A percentile compares a stretch with the other conserved stretches of the same genome.
Conservation (phyloP, 2,329 filamentous ascomycete genomes). For the Monosporascus sp. region DNA sequence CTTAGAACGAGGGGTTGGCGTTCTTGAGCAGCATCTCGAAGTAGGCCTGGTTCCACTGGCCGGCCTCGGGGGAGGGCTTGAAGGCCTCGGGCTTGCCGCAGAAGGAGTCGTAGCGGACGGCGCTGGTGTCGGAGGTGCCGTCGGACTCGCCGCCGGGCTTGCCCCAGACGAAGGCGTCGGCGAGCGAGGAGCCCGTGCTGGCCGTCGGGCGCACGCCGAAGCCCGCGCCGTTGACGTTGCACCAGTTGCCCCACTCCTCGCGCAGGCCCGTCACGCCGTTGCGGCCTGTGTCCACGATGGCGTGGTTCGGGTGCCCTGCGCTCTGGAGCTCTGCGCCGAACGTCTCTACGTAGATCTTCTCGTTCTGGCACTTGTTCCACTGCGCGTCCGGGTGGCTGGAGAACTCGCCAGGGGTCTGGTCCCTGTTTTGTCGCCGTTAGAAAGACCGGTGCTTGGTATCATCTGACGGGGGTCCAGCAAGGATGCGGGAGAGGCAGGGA, state of each 20-base stretch:
- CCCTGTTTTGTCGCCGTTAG: conserved; percentile 9
- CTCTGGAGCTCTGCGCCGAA: conserved; percentile 59
- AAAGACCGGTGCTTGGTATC: too few species aligned
- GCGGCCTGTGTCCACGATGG: conserved; percentile 29
- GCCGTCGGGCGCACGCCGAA: conserved; percentile 53
- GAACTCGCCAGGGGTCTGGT: conserved; percentile 27
- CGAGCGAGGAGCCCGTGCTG: conserved; percentile 45
- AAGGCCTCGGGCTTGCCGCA: conserved; percentile 52
- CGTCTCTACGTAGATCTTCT: conserved; percentile 54
- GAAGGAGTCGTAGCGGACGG: conserved; percentile 45
- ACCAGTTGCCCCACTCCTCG: conserved; percentile 54
- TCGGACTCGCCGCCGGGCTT: conserved; percentile 53
- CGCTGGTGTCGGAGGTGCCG: conserved; percentile 33
- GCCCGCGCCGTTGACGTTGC: conserved; percentile 53
- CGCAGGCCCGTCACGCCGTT: conserved; percentile 44
- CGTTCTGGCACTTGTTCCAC: conserved; percentile 49
- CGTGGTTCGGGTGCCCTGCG: conserved; percentile 37
- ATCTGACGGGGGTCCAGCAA: too few species aligned
- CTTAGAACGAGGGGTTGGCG: conserved; percentile 44
- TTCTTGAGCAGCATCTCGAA: conserved; percentile 53
- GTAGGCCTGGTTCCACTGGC: conserved; percentile 62
- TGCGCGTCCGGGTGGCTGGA: conserved; percentile 29
- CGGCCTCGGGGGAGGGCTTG: conserved; percentile 65
- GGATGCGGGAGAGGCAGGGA: too few species aligned
- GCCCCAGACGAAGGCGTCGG: conserved; percentile 59